A percentile compares a stretch with the other conserved stretches of the same genome.
phyloP scores from a whole-genome alignment of 805 yeast genomes.

The Kodamaea kakaduensis region DNA sequence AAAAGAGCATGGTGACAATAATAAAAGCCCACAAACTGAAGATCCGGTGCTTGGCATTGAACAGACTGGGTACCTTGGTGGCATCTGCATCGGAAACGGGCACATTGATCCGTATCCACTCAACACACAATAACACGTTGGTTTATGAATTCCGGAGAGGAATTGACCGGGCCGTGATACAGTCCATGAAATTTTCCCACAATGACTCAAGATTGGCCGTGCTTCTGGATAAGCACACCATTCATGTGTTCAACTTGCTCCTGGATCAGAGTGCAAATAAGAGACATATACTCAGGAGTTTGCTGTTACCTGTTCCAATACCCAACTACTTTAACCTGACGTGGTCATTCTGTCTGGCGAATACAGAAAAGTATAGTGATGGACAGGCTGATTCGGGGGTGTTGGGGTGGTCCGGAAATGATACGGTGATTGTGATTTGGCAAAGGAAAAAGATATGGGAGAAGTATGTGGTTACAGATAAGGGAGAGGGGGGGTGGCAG shows the following conservation, averaged over 20 bases:
- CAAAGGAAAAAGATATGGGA: conserved; percentile 75
- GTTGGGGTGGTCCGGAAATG: conserved; percentile 75
- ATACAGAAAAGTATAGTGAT: conserved; percentile 42
- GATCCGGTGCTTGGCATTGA: conserved; percentile 60
- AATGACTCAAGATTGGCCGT: conserved; percentile 75
- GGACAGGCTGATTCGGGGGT: conserved; percentile 30
- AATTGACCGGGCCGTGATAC: conserved; percentile 74
- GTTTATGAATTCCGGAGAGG: conserved; percentile 89
- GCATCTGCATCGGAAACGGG: conserved; percentile 85
- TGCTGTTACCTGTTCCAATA: conserved; percentile 50
- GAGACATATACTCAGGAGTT: conserved; percentile 59
- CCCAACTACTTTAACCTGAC: conserved; percentile 71
- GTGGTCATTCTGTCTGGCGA: conserved; percentile 82
- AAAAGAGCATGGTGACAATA: conserved; percentile 59
- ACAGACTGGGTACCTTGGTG: conserved; percentile 59
- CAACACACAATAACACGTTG: conserved; percentile 62
- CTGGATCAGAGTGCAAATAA: conserved; percentile 33
- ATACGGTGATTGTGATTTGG: conserved; percentile 74
- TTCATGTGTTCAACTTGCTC: conserved; percentile 71
- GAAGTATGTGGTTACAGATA: conserved; percentile 65
- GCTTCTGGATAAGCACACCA: conserved; percentile 81
- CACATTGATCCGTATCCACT: conserved; percentile 71
- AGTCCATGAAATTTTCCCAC: conserved; percentile 80
- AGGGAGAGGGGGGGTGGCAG: conserved; percentile 4
- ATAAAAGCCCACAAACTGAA: conserved; percentile 73